phyloP scores from a whole-genome alignment of 345 rosid species.

The Capsella bursapastoris region DNA sequence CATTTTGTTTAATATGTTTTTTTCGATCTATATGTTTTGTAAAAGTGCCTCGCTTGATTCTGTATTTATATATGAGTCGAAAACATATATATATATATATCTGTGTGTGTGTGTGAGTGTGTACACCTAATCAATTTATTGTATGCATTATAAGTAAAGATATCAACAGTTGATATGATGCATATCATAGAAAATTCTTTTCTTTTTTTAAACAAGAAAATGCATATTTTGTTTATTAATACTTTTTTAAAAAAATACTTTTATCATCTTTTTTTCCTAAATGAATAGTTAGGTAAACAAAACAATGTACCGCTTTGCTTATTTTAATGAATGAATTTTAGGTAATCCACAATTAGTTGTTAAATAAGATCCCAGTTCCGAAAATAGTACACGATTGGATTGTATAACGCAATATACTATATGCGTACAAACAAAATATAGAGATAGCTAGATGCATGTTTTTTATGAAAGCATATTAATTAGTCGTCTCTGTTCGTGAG shows the following conservation, averaged over 20 bases:
- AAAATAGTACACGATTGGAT: no score
- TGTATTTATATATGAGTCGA: neutral
- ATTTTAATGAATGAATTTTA: no score
- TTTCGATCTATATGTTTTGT: constrained; percentile 4
- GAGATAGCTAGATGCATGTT: no score
- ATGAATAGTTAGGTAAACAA: constrained; percentile 7
- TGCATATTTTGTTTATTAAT: neutral
- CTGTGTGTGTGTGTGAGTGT: neutral
- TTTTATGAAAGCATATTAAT: no score
- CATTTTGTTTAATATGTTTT: constrained; percentile 3
- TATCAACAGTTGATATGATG: constrained; percentile 21
- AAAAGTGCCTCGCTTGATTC: neutral
- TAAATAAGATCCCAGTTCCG: no score
- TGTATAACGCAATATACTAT: no score
- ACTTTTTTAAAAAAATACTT: neutral
- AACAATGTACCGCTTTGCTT: neutral
- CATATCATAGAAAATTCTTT: neutral
- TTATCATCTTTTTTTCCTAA: neutral
- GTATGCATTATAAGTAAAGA: constrained; percentile 44
- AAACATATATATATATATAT: constrained; percentile 11
- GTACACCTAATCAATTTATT: constrained; percentile 33
- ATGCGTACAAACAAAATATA: no score
- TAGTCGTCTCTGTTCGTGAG: no score
- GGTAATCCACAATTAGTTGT: no score
- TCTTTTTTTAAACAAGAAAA: no score